Conservation (phyloP, 2,329 filamentous ascomycete species). For the Hymenoscyphus infarciens region DNA sequence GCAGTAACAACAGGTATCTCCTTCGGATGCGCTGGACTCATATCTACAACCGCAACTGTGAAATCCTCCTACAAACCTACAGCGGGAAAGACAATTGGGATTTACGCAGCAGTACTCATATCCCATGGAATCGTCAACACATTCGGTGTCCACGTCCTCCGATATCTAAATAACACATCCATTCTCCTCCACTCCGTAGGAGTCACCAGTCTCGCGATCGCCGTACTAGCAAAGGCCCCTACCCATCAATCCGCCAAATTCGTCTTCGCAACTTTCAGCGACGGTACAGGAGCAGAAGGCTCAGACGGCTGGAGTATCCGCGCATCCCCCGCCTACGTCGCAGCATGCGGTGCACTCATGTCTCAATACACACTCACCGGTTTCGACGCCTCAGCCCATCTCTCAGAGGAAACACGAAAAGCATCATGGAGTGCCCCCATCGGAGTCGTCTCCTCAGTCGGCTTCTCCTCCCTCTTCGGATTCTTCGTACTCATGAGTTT, state of each 20-base stretch:
- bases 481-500: slow-evolving; percentile 56
- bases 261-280: slow-evolving; percentile 52
- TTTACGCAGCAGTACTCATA: slow-evolving; percentile 54
- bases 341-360: slow-evolving; percentile 50
- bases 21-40: slow-evolving; percentile 44
- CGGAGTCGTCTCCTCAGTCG: slow-evolving; percentile 54
- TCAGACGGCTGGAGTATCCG: slow-evolving; percentile 49
- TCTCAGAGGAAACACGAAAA: slow-evolving; percentile 55
- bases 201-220: slow-evolving; percentile 50
- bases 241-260: slow-evolving; percentile 52
- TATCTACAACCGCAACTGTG: slow-evolving; percentile 44
- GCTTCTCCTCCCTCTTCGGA: slow-evolving; percentile 54
- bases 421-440: slow-evolving; percentile 55
- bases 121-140: slow-evolving; percentile 54
- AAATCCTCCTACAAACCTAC: slow-evolving; percentile 43
- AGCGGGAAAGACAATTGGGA: slow-evolving; percentile 51
- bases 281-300: slow-evolving; percentile 43
- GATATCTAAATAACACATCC: slow-evolving; percentile 54
- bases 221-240: slow-evolving; percentile 54
- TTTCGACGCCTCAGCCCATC: slow-evolving; percentile 54
- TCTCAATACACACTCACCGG: slow-evolving; percentile 53
- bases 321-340: slow-evolving; percentile 52
- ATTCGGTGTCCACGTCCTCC: slow-evolving; percentile 53
- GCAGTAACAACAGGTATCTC: slow-evolving; percentile 48
- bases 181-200: slow-evolving; percentile 53